These are phyloP conservation scores for Fraxinus baroniana DNA, from an alignment of 305 asterid species.

Conservation along the genomic window DNA sequence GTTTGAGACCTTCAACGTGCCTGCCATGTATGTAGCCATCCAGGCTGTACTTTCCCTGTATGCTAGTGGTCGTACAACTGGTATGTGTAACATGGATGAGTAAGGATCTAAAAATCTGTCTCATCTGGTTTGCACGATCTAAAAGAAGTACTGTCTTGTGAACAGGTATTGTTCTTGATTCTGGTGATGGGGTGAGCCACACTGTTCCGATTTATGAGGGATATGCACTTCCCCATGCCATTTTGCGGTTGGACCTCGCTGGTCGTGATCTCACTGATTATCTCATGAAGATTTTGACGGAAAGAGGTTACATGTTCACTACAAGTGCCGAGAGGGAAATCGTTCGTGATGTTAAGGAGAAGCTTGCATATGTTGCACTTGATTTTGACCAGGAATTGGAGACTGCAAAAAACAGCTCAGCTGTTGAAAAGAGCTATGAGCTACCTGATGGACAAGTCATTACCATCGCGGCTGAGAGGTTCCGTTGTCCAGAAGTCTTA, in stretches of 20 bases:
- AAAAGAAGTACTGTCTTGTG: background rate
- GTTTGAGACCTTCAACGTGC: constrained; percentile 13
- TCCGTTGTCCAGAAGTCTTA: constrained; percentile 8
- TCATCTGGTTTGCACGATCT: background rate
- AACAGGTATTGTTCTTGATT: constrained; percentile 14
- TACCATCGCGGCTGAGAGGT: constrained; percentile 10
- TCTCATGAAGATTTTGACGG: constrained; percentile 15
- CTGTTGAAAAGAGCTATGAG: constrained; percentile 14
- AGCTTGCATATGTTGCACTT: constrained; percentile 18
- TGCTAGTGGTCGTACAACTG: constrained; percentile 13
- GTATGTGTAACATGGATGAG: background rate
- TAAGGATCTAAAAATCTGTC: background rate
- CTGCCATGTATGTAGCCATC: constrained; percentile 16
- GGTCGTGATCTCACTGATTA: constrained; percentile 16
- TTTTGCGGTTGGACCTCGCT: constrained; percentile 13
- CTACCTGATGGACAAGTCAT: constrained; percentile 9
- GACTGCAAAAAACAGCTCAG: constrained; percentile 11
- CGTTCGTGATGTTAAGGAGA: constrained; percentile 6
- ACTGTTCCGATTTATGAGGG: constrained; percentile 14
- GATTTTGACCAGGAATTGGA: constrained; percentile 10
- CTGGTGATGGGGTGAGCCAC: constrained; percentile 19
- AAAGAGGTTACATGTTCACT: constrained; percentile 14
- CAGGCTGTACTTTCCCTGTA: constrained; percentile 7
- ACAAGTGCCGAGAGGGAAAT: constrained; percentile 6
- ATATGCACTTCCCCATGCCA: constrained; percentile 12